Percentiles rank a stretch among this genome's conserved stretches.
These are phyloP conservation scores for Apiospora kogelbergensis DNA, from an alignment of 2,329 filamentous ascomycete genomes.

Conservation along the genomic window DNA sequence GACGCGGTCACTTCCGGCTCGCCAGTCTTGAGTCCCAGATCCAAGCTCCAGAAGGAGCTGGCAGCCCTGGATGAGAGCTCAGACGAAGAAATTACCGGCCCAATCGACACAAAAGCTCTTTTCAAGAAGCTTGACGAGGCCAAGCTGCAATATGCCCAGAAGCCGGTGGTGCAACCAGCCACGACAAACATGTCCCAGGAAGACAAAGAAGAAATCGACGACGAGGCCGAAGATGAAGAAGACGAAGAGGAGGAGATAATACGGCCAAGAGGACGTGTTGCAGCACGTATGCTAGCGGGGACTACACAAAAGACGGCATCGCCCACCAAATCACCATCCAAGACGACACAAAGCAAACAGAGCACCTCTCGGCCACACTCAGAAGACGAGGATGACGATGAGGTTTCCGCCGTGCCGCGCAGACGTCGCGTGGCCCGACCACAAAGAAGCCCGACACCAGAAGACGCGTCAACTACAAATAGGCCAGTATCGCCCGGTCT, in stretches of 20 bases:
- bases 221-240: slow-evolving; percentile 38
- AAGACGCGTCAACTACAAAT: slow-evolving; percentile 27
- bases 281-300: slow-evolving; percentile 30
- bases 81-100: slow-evolving; percentile 38
- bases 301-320: background rate
- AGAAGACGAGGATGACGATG: slow-evolving; percentile 27
- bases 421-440: slow-evolving; percentile 25
- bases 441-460: slow-evolving; percentile 25
- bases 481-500: slow-evolving; percentile 48
- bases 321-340: slow-evolving; percentile 3
- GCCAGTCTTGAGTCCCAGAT: slow-evolving; percentile 48
- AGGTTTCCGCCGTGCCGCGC: slow-evolving; percentile 22
- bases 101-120: slow-evolving; percentile 24
- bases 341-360: background rate
- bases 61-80: slow-evolving; percentile 49
- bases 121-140: slow-evolving; percentile 24
- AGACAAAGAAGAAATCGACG: slow-evolving; percentile 30
- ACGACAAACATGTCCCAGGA: background rate
- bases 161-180: slow-evolving; percentile 16
- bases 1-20: slow-evolving; percentile 41
- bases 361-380: slow-evolving; percentile 11
- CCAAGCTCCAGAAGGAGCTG: slow-evolving; percentile 56
- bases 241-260: slow-evolving; percentile 41
- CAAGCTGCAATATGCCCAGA: slow-evolving; percentile 13
- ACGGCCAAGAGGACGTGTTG: slow-evolving; percentile 37